Conservation (phyloP, 257 asterid genomes). For the Solanum dulcamara region DNA sequence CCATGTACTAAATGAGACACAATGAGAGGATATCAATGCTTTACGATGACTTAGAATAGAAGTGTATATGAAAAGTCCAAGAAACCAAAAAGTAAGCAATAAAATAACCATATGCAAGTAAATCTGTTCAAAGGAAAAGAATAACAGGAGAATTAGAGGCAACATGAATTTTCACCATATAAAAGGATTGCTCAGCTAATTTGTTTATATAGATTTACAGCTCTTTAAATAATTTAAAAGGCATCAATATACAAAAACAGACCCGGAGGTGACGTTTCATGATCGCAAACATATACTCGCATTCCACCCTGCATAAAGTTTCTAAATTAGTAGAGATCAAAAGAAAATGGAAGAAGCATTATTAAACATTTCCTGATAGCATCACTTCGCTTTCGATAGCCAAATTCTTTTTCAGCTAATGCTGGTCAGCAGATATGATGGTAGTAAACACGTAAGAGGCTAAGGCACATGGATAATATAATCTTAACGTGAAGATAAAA, state of each 20-base stretch:
- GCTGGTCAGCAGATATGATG: not conserved
- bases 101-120: not conserved
- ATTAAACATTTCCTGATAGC: not conserved
- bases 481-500: not conserved
- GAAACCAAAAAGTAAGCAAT: not conserved
- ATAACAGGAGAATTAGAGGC: not conserved
- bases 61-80: not conserved
- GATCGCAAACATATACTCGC: constrained; percentile 71
- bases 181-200: not conserved
- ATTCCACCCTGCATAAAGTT: constrained; percentile 59
- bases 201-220: not conserved
- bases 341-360: not conserved
- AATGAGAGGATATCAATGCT: not conserved
- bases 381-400: not conserved
- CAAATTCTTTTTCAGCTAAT: not conserved
- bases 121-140: not conserved
- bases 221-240: not conserved
- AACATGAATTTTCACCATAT: not conserved
- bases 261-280: constrained; percentile 86
- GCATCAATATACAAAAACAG: constrained; percentile 1
- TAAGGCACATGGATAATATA: not conserved
- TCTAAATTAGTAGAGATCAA: not conserved
- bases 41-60: constrained; percentile 5
- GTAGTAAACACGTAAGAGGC: not conserved
- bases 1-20: not conserved